A percentile compares a stretch with the other conserved stretches of the same genome.
These are phyloP conservation scores for Xanthoconium stramineum DNA, from an alignment of 768 basidiomycete genomes.

Conservation along the genomic window DNA sequence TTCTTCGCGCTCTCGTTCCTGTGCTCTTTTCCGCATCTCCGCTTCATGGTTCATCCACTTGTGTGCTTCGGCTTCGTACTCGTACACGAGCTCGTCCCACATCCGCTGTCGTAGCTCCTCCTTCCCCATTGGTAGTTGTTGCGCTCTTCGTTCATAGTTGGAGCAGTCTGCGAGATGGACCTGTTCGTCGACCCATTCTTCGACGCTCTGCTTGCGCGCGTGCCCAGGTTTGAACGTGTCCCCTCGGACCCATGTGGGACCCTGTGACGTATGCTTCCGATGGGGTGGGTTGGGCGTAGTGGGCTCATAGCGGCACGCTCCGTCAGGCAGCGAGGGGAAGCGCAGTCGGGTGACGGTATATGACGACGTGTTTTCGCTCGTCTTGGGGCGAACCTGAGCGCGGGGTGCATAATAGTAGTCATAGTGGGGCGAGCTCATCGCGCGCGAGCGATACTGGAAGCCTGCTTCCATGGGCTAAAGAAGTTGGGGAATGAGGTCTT, in stretches of 20 bases:
- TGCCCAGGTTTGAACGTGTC: slow-evolving; percentile 42
- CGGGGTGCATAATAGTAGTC: slow-evolving; percentile 18
- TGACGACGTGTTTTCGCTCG: slow-evolving; percentile 13
- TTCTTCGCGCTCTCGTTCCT: slow-evolving; percentile 43
- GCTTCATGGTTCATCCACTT: slow-evolving; percentile 52
- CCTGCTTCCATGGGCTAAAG: slow-evolving; percentile 26
- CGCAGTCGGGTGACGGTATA: slow-evolving; percentile 18
- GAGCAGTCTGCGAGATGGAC: slow-evolving; percentile 35
- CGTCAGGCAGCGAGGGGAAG: slow-evolving; percentile 20
- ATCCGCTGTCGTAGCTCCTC: slow-evolving; percentile 37
- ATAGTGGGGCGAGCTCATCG: slow-evolving; percentile 15
- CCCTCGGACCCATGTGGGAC: slow-evolving; percentile 45
- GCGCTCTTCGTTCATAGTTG: slow-evolving; percentile 24
- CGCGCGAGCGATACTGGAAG: slow-evolving; percentile 28
- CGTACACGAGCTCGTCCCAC: slow-evolving; percentile 53
- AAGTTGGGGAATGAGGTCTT: slow-evolving; percentile 13
- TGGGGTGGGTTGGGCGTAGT: slow-evolving; percentile 11
- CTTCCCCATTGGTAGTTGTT: slow-evolving; percentile 19
- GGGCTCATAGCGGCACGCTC: slow-evolving; percentile 16
- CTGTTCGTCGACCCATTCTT: slow-evolving; percentile 65
- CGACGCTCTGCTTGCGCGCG: slow-evolving; percentile 48
- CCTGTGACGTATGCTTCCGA: slow-evolving; percentile 31
- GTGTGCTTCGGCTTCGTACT: slow-evolving; percentile 49
- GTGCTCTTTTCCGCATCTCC: slow-evolving; percentile 41
- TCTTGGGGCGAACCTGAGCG: slow-evolving; percentile 16